These are phyloP conservation scores for Glaciozyma martinii DNA, from an alignment of 768 basidiomycete genomes.

Conservation along the genomic window DNA sequence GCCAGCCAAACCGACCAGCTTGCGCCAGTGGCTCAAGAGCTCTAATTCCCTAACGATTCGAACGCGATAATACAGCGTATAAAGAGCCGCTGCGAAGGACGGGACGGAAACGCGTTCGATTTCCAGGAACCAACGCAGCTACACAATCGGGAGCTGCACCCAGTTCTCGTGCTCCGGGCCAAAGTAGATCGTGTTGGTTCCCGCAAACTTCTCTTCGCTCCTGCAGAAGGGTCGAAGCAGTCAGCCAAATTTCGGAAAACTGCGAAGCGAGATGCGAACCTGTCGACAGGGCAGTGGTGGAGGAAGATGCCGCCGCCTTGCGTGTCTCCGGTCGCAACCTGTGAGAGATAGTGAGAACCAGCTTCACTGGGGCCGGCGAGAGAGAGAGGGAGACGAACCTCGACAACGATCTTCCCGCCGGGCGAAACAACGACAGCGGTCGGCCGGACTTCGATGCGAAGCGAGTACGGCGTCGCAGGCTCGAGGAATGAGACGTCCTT, in stretches of 20 bases:
- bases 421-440: conserved; percentile 29
- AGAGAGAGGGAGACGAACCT: conserved; percentile 5
- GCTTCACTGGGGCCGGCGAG: background rate
- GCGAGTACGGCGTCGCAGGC: conserved; percentile 19
- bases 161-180: conserved; percentile 26
- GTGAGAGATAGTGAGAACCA: background rate
- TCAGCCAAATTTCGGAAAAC: background rate
- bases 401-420: conserved; percentile 28
- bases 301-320: conserved; percentile 23
- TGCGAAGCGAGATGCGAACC: background rate
- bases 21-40: no score
- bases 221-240: background rate
- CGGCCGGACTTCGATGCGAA: conserved; percentile 36
- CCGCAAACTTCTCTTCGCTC: conserved; percentile 16
- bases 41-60: no score
- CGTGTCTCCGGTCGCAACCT: conserved; percentile 12
- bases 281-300: conserved; percentile 18
- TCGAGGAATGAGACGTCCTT: conserved; percentile 29
- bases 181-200: conserved; percentile 27
- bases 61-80: no score
- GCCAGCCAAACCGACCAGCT: no score
- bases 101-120: no score
- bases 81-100: no score
- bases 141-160: conserved; percentile 29
- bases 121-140: no score